Base-by-base conservation (phyloP, 768 basidiomycete species). In the Serendipita sp. region DNA sequence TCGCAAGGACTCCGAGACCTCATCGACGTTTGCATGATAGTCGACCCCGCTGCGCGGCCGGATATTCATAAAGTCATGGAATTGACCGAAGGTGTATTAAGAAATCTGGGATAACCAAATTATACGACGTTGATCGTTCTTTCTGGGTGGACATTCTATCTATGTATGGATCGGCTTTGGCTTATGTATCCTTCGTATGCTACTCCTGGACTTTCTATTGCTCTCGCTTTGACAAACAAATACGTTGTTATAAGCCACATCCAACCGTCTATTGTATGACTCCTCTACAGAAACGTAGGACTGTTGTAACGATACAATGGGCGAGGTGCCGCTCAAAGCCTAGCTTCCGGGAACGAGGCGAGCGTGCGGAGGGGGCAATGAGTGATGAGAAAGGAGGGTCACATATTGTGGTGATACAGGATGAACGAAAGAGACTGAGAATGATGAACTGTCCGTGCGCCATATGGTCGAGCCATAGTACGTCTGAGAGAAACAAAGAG, bases 11-110 rank as follows among this genome's bases (percentile, higher is more conserved):
- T 95, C 64, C 83, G 80, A 68, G 79, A 84, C 58, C 75, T 99
- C 53, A 89, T 99, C 62, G 88, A 93, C 71, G 76, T 75, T 48
- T 88, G 90, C 86, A 73, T 98, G 58, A 87, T 86, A 64, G 81
- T 86, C 45, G 84, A 96, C 66, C 89, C 93, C 3, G 75, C 78
- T 60, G 82, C 90, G 33, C 74, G 96, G 66, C 93, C 93, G 17
- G 83, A 87, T 73, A 93, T 98, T 33, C 82, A 90, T 65, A 75
- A 85, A 81, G 82, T 90, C 42, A 79, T 90, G 61, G 72, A 77
- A 67, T 76, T 75, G 76, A 85, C 86, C 2, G 81, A 88, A 66
- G 74, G 75, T 51, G 82, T 84, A 20, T 69, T 88, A 63, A 82
- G 79, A 70, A 80, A 79, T 28, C 73, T 87, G 61, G 75, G 77